Evolutionary conservation across 306 rosid species (phyloP), one percentile per base, ranked within the genome.

Genomic region (Cyclanthera cordifolia): DNA sequence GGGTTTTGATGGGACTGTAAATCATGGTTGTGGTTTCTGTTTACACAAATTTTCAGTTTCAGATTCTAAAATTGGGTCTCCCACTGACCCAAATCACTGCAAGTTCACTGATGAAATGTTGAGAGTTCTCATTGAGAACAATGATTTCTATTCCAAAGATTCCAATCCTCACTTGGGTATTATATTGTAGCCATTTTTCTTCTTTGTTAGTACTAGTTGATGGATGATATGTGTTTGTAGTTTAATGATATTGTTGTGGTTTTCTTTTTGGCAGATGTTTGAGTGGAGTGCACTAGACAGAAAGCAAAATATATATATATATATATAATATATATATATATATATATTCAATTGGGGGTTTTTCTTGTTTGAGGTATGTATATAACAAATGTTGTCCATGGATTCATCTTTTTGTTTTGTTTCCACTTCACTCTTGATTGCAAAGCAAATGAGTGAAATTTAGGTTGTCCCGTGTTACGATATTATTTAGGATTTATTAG

Each of bases 61-160:
- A 84, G 88, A 79, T 70, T 79, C 88, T 16, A 65, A 76, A 60
- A 19, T 32, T 32, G 83, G 76, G 72, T 73, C 90, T 77, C 81
- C 47, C 1, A 78, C 85, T 65, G 88, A 86, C 64, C 95, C 96
- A 6, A 82, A 86, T 60, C 57, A 80, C 61, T 86, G 84, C 0
- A 85, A 81, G 47, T 91, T 88, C 51, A 83, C 83, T 30, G 46
- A 51, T 51, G 80, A 74, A 25, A 85, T 80, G 88, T 49, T 90
- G 82, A 85, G 59, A 74, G 69, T 21, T 76, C 74, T 91, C 14
- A 73, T 91, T 6, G 91, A 91, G 72, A 83, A 53, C 37, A 91
- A 83, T 76, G 90, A 85, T 79, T 91, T 91, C 69, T 79, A 68
- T 79, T 85, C 88, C 54, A 83, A 73, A 68, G 85, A 88, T 39